phyloP scores from a whole-genome alignment of 306 rosid genomes.

The Oxytropis ochrocephala region DNA sequence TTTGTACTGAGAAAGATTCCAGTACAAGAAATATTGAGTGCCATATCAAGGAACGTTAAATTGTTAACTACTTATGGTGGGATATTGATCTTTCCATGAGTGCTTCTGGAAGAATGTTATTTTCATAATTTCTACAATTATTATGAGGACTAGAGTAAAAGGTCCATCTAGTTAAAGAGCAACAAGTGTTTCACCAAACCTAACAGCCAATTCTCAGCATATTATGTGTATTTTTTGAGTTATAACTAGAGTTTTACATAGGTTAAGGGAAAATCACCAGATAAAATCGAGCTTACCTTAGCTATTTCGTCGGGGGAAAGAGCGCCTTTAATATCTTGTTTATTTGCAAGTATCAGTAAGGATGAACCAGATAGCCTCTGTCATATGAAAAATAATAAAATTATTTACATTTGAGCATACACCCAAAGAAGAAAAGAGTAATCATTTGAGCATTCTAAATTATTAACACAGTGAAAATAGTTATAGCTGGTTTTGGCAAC shows the following conservation, averaged over 20 bases:
- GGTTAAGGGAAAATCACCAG: neutral
- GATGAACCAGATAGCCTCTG: slow-evolving; percentile 89
- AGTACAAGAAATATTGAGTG: neutral
- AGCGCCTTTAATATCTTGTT: slow-evolving; percentile 88
- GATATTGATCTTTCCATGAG: neutral
- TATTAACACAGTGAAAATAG: neutral
- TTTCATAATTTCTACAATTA: too few relatives aligned
- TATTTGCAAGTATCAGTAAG: slow-evolving; percentile 81
- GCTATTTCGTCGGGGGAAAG: slow-evolving; percentile 73
- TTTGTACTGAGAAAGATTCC: neutral
- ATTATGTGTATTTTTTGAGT: neutral
- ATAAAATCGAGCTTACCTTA: slow-evolving; percentile 35
- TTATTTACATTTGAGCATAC: neutral
- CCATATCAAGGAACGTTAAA: neutral
- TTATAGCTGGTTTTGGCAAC: neutral
- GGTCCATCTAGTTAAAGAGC: neutral
- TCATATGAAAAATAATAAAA: neutral
- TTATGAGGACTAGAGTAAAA: neutral
- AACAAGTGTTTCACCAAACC: neutral
- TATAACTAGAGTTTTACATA: neutral
- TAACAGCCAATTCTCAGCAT: neutral
- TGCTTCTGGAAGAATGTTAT: neutral
- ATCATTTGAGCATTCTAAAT: neutral
- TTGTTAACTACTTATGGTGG: neutral
- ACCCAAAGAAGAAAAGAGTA: neutral